Evolutionary conservation across 257 asterid species (phyloP), one percentile per base, ranked within the genome.

Genomic region (Thymus mandschuricus): DNA sequence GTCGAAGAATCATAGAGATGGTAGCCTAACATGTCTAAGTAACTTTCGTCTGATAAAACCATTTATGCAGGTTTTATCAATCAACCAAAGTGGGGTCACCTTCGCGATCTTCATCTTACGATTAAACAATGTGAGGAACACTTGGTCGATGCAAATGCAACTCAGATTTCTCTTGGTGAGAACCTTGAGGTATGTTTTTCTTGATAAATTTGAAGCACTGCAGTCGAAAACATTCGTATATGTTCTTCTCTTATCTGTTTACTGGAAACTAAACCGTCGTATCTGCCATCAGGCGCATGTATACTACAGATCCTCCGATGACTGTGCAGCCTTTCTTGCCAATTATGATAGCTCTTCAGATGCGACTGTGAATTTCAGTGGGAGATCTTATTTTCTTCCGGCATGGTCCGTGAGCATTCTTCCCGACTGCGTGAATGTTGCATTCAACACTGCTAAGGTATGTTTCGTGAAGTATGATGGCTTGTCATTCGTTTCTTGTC

Each of bases 351-450:
- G 72, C 87, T 80, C 81, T 64, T 76, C 78, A 2, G 88, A 85
- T 78, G 91, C 88, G 72, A 84, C 71, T 56, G 91, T 88, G 71
- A 70, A 68, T 64, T 88, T 90, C 80, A 86, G 81, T 43, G 95
- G 97, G 34, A 79, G 76, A 43, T 83, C 86, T 28, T 90, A 88
- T 73, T 81, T 81, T 10, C 88, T 90, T 76, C 92, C 92, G 77
- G 95, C 96, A 58, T 90, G 96, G 96, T 90, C 96, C 73, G 96
- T 90, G 58, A 88, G 96, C 87, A 88, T 90, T 73, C 96, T 90
- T 81, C 96, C 96, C 0, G 95, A 90, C 72, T 90, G 95, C 44
- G 72, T 59, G 72, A 88, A 86, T 60, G 96, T 85, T 29, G 74
- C 88, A 62, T 86, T 84, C 85, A 90, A 88, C 86, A 83, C 96